A percentile compares a stretch with the other conserved stretches of the same genome.
Conservation (phyloP, 2,329 filamentous ascomycete genomes). For the Metarhizium robertsii region DNA sequence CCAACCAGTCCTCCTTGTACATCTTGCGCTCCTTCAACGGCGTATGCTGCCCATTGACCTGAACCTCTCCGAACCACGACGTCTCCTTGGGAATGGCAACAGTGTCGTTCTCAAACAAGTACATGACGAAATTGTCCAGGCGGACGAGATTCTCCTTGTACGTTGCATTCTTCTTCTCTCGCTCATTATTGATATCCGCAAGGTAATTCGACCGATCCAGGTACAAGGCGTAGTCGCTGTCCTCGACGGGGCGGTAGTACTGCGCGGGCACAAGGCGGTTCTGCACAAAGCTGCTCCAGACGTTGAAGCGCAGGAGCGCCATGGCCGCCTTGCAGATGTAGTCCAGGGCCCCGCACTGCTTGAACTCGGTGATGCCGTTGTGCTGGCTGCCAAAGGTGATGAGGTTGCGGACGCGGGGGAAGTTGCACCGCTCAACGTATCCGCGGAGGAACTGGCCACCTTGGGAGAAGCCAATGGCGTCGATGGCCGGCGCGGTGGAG, state of each 20-base stretch:
- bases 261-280: constrained; percentile 78
- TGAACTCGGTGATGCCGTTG: constrained; percentile 82
- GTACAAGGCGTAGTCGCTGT: constrained; percentile 54
- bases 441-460: constrained; percentile 93
- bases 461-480: constrained; percentile 91
- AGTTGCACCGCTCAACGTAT: constrained; percentile 80
- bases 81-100: constrained; percentile 86
- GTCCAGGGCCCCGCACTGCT: constrained; percentile 61
- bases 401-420: constrained; percentile 63
- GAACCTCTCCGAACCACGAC: constrained; percentile 83
- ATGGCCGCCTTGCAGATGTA: constrained; percentile 75
- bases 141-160: constrained; percentile 64
- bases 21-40: constrained; percentile 59
- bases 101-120: constrained; percentile 77
- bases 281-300: constrained; percentile 74
- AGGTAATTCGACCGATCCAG: constrained; percentile 77
- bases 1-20: constrained; percentile 91
- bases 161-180: constrained; percentile 57
- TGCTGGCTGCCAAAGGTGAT: constrained; percentile 88
- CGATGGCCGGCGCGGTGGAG: constrained; percentile 70
- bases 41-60: constrained; percentile 53
- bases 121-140: constrained; percentile 78
- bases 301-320: constrained; percentile 67
- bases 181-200: constrained; percentile 95
- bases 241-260: constrained; percentile 76